Base-by-base conservation (phyloP, 345 rosid genomes). In the Leavenworthia alabamica region DNA sequence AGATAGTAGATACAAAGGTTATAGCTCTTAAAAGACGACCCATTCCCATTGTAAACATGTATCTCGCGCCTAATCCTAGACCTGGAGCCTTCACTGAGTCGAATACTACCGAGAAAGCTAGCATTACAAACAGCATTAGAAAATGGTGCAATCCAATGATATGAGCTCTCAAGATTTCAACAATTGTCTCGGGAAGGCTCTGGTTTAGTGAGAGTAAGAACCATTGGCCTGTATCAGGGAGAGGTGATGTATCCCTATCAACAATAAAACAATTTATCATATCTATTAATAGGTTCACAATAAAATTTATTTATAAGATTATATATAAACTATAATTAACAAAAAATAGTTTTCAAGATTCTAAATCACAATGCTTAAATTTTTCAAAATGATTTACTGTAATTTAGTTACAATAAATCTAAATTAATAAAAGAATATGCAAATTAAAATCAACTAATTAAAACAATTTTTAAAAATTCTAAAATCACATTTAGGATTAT, bases 171-270 rank as follows among this genome's bases (percentile, higher is more conserved):
- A 89, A 56, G 62, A 86, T 80, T 60, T 80, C 77, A 31, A 92
- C 97, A 1, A 86, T 36, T 70, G 79, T 43, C 58, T 50, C 77
- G 2, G 96, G 97, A 67, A 92, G 94, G 15, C 72, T 82, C 82
- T 86, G 97, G 71, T 92, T 92, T 47, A 89, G 61, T 47, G 93
- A 83, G n/a, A 89, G 74, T 52, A 92, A 82, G 54, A 92, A 54
- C 98, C 96, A 89, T 68, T 92, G 98, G 51, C 97, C 98, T 42
- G 93, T 76, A 65, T 92, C 96, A 27, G 98, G 97, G 62, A 92
- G 94, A 54, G 97, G 98, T 66, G 67, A 8, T 5, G 89, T 70
- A 15, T 78, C 76, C 49, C 98, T 92, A 84, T 68, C 64, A 59
- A 32, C 40, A 11, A 29, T 29, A 13, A 39, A 46, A 43, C 1